Evolutionary conservation across 169 alveolate genomes (phyloP).

Genomic region (Cryptosporidium sp.): DNA sequence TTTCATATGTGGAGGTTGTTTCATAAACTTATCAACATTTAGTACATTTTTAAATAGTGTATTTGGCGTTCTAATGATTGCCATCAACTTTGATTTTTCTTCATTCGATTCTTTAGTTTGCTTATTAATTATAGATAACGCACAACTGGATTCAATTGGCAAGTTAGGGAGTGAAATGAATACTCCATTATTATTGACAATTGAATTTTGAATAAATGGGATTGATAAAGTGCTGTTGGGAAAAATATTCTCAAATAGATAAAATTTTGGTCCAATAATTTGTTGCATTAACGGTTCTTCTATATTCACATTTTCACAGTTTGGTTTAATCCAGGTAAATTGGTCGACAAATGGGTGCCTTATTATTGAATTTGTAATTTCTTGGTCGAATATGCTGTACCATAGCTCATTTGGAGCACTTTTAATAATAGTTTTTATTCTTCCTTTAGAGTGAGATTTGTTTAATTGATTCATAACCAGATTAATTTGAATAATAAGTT

Average conservation of each 20-base stretch:
- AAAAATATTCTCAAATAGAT: slow-evolving; percentile 31
- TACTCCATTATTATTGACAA: slow-evolving; percentile 30
- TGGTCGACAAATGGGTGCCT: slow-evolving; percentile 43
- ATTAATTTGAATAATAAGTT: background rate
- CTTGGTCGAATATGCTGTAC: slow-evolving; percentile 34
- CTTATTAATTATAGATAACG: slow-evolving; percentile 35
- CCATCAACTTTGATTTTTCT: background rate
- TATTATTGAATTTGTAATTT: slow-evolving; percentile 19
- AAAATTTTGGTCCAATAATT: slow-evolving; percentile 16
- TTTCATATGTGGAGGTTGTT: slow-evolving; percentile 64
- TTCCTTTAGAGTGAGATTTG: slow-evolving; percentile 36
- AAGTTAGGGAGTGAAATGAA: slow-evolving; percentile 26
- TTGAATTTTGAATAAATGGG: slow-evolving; percentile 43
- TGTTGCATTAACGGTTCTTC: background rate
- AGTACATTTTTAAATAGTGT: slow-evolving; percentile 16
- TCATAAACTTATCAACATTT: slow-evolving; percentile 34
- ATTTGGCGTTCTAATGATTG: slow-evolving; percentile 63
- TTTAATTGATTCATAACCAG: slow-evolving; percentile 20
- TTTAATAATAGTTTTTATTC: slow-evolving; percentile 17
- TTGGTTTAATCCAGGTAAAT: slow-evolving; percentile 51
- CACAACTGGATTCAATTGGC: slow-evolving; percentile 15
- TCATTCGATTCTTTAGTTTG: background rate
- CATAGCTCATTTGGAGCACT: slow-evolving; percentile 15
- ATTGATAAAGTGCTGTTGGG: slow-evolving; percentile 56
- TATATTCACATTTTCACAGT: background rate